phyloP scores from a whole-genome alignment of 1,139 yeast genomes.

The Yamadazyma triangularis region DNA sequence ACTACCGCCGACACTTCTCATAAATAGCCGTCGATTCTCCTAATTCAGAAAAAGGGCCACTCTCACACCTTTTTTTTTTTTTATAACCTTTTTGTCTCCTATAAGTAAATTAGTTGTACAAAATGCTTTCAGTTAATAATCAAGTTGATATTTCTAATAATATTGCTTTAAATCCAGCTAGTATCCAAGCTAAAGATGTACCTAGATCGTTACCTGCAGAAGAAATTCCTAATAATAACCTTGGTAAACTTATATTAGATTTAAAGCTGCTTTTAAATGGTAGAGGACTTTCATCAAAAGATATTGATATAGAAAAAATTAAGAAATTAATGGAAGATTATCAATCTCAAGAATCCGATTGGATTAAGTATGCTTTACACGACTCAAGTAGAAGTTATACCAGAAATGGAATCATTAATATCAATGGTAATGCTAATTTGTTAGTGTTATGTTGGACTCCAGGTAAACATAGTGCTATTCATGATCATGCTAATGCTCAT shows the following conservation, averaged over 20 bases:
- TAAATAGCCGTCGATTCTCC: no score
- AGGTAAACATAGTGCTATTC: conserved; percentile 61
- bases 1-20: no score
- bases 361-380: conserved; percentile 56
- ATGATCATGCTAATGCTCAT: conserved; percentile 77
- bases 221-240: conserved; percentile 12
- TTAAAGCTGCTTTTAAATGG: conserved; percentile 30
- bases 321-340: conserved; percentile 47
- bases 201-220: conserved; percentile 1
- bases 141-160: no score
- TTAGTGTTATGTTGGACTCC: conserved; percentile 72
- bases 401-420: conserved; percentile 62
- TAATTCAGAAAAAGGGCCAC: no score
- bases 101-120: no score
- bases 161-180: no score
- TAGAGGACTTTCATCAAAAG: conserved; percentile 41
- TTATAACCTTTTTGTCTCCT: no score
- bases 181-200: no score
- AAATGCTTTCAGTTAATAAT: no score
- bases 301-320: conserved; percentile 51
- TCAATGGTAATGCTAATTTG: conserved; percentile 65
- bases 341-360: conserved; percentile 46
- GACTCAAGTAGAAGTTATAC: conserved; percentile 51
- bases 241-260: conserved; percentile 25
- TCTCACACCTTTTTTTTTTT: no score